phyloP scores from a whole-genome alignment of 129 eudicot species.

The Dittrichia graveolens region DNA sequence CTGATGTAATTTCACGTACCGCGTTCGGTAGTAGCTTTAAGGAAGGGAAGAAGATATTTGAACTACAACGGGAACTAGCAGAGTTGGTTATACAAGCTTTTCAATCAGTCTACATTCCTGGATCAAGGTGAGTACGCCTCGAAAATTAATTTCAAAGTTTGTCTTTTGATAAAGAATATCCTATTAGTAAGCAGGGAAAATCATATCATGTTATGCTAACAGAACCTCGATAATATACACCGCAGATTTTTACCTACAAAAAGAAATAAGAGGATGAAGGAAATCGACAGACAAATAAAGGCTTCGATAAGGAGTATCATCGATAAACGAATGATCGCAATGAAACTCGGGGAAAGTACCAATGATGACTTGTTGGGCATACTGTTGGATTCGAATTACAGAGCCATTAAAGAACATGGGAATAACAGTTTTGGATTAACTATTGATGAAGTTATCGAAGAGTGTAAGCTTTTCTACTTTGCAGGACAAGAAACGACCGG shows the following conservation, averaged over 20 bases:
- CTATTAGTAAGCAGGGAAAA: too few relatives aligned
- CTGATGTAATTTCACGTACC: constrained; percentile 32
- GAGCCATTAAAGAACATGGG: constrained; percentile 20
- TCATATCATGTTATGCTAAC: too few relatives aligned
- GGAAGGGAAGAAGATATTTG: constrained; percentile 33
- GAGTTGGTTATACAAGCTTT: background rate
- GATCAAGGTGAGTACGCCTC: constrained; percentile 25
- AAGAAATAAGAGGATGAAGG: constrained; percentile 30
- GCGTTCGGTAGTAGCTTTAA: constrained; percentile 28
- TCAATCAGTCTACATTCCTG: constrained; percentile 32
- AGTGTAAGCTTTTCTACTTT: constrained; percentile 33
- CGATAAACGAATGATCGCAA: constrained; percentile 12
- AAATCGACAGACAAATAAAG: constrained; percentile 25
- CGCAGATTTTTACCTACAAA: constrained; percentile 32
- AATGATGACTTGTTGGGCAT: constrained; percentile 35
- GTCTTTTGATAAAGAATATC: too few relatives aligned
- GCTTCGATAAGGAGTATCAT: constrained; percentile 20
- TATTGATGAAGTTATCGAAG: constrained; percentile 26
- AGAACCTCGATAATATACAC: too few relatives aligned
- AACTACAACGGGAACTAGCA: constrained; percentile 28
- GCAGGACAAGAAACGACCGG: constrained; percentile 32
- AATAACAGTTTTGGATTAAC: constrained; percentile 23
- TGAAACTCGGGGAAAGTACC: constrained; percentile 21
- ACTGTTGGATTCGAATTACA: constrained; percentile 25
- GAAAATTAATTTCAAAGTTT: too few relatives aligned